phyloP scores from a whole-genome alignment of 2,329 filamentous ascomycete species.

The Colletotrichum acutatum region DNA sequence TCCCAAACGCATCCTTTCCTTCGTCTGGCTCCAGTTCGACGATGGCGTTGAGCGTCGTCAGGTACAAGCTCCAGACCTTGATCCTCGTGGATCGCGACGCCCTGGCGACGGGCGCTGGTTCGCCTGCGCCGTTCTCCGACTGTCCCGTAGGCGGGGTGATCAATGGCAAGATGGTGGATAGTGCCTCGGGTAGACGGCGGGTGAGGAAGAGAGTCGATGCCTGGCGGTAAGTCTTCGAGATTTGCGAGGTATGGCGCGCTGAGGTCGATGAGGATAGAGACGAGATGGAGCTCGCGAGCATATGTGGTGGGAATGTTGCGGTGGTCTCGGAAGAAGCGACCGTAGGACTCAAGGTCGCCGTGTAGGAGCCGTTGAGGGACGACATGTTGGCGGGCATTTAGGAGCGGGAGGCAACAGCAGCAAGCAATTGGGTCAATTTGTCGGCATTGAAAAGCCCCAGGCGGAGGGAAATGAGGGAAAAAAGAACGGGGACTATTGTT shows the following conservation, averaged over 20 bases:
- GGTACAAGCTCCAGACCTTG: conserved; percentile 97
- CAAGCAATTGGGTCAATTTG: conserved; percentile 22
- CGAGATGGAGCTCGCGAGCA: conserved; percentile 74
- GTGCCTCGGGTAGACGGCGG: conserved; percentile 88
- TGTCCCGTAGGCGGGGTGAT: conserved; percentile 70
- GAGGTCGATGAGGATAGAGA: conserved; percentile 72
- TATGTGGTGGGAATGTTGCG: conserved; percentile 59
- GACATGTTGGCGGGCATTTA: conserved; percentile 49
- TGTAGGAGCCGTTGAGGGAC: conserved; percentile 53
- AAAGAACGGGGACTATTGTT: conserved; percentile 35
- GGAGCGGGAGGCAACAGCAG: conserved; percentile 4
- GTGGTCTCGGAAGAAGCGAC: conserved; percentile 43
- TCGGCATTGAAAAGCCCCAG: conserved; percentile 34
- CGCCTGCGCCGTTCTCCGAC: conserved; percentile 56
- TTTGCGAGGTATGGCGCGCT: conserved; percentile 74
- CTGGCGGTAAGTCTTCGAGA: conserved; percentile 94
- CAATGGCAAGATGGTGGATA: conserved; percentile 85
- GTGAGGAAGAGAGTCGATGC: conserved; percentile 95
- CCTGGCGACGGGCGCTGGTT: conserved; percentile 79
- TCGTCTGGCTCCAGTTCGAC: conserved; percentile 90
- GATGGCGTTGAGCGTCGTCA: conserved; percentile 92
- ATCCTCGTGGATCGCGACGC: conserved; percentile 86
- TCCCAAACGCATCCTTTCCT: conserved; percentile 88
- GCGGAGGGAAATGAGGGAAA: conserved; percentile 31
- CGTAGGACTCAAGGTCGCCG: conserved; percentile 58